Percentiles rank a stretch among this genome's conserved stretches.
Conservation (phyloP, 306 rosid genomes). For the Purshia tridentata region DNA sequence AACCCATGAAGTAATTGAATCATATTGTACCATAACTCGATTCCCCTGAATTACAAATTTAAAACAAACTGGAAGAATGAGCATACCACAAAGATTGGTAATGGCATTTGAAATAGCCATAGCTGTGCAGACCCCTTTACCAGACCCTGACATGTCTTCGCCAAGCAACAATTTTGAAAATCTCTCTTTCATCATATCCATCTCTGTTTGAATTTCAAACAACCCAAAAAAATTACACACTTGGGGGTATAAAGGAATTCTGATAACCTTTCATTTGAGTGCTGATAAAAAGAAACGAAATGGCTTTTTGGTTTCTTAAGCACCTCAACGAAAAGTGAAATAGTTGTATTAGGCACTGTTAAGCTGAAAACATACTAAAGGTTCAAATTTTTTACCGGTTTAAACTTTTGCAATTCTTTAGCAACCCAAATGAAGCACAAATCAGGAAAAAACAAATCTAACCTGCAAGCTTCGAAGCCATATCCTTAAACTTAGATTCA, state of each 20-base stretch:
- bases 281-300: neutral
- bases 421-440: neutral
- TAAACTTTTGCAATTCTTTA: neutral
- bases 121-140: conserved; percentile 56
- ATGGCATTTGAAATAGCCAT: conserved; percentile 58
- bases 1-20: neutral
- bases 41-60: neutral
- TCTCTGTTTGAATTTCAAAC: conserved; percentile 31
- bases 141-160: conserved; percentile 66
- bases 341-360: no score
- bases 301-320: no score
- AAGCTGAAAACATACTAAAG: neutral
- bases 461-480: conserved; percentile 63
- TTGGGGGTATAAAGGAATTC: neutral
- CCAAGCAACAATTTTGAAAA: conserved; percentile 60
- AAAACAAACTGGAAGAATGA: neutral
- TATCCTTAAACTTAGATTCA: conserved; percentile 36
- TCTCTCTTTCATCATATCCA: conserved; percentile 64
- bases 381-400: neutral
- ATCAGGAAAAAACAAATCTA: conserved; percentile 11
- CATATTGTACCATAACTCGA: neutral
- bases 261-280: neutral
- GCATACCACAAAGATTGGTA: conserved; percentile 59
- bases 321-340: no score
- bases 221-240: neutral